A percentile compares a stretch with the other conserved stretches of the same genome.
Evolutionary conservation across 495 filamentous ascomycete genomes (phyloP).

Genomic region (Penicillium fimorum): DNA sequence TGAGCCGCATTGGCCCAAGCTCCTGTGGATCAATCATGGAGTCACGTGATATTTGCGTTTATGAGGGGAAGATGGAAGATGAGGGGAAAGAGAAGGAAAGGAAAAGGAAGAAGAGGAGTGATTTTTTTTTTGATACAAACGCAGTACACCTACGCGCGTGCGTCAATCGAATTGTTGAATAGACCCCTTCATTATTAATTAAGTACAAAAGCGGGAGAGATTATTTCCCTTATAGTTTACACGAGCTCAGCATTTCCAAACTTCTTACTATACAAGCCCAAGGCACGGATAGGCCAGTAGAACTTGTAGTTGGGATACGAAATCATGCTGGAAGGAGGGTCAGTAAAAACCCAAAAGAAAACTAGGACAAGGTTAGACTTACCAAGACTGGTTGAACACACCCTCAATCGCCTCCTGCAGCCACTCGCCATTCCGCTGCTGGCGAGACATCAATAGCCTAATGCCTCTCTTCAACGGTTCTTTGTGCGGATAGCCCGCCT

Average conservation of each 20-base stretch:
- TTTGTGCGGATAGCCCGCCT: conserved; percentile 76
- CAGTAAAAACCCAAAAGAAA: conserved; percentile 70
- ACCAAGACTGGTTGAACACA: conserved; percentile 98
- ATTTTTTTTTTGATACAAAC: too few relatives aligned
- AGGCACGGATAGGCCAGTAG: conserved; percentile 87
- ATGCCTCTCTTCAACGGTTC: conserved; percentile 71
- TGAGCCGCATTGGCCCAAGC: conserved; percentile 1
- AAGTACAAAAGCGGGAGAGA: conserved; percentile 5
- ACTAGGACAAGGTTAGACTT: conserved; percentile 28
- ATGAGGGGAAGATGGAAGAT: not conserved
- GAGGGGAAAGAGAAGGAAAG: not conserved
- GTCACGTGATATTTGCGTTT: not conserved
- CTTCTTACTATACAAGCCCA: conserved; percentile 79
- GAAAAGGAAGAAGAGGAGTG: not conserved
- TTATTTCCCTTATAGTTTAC: conserved; percentile 6
- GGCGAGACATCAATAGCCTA: conserved; percentile 78
- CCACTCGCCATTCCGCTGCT: conserved; percentile 90
- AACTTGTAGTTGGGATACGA: conserved; percentile 99
- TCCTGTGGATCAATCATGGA: not conserved
- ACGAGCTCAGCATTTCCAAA: conserved; percentile 64
- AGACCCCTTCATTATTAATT: conserved; percentile 16
- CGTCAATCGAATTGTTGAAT: not conserved
- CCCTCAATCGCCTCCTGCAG: conserved; percentile 93
- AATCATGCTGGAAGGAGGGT: conserved; percentile 69
- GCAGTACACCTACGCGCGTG: too few relatives aligned